Percentiles rank a stretch among this genome's conserved stretches.
These are phyloP conservation scores for Lenwebbia sp. DNA, from an alignment of 345 rosid genomes.

Conservation along the genomic window DNA sequence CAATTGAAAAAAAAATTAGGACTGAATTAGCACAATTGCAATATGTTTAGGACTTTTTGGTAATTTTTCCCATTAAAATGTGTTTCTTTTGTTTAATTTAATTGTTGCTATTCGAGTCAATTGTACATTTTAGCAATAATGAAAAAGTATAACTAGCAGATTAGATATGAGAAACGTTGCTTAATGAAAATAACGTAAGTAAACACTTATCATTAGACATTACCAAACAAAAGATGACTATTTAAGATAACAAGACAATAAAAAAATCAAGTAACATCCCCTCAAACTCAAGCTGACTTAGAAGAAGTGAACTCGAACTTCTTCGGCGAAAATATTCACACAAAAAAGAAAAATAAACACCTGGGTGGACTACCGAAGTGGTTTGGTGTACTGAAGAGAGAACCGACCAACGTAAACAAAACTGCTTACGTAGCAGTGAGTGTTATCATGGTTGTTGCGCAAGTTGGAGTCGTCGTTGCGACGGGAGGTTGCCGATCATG, in stretches of 20 bases:
- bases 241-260: background rate
- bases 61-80: background rate
- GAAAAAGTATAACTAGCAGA: background rate
- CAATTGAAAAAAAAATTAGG: no score
- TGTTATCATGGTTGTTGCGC: background rate
- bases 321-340: background rate
- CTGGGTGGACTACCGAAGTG: fast-evolving
- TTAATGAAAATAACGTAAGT: background rate
- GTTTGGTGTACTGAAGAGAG: background rate
- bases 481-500: background rate
- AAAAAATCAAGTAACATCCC: background rate
- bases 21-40: no score
- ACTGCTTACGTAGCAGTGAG: background rate
- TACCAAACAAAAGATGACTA: background rate
- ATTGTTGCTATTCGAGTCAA: background rate
- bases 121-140: background rate
- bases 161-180: background rate
- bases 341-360: no score
- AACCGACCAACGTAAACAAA: fast-evolving
- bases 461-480: fast-evolving
- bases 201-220: fast-evolving
- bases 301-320: background rate
- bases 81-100: background rate
- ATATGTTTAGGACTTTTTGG: no score
- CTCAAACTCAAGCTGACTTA: background rate